Evolutionary conservation across 768 basidiomycete species (phyloP), one percentile per base, ranked within the genome.

Genomic region (Trametes maxima): DNA sequence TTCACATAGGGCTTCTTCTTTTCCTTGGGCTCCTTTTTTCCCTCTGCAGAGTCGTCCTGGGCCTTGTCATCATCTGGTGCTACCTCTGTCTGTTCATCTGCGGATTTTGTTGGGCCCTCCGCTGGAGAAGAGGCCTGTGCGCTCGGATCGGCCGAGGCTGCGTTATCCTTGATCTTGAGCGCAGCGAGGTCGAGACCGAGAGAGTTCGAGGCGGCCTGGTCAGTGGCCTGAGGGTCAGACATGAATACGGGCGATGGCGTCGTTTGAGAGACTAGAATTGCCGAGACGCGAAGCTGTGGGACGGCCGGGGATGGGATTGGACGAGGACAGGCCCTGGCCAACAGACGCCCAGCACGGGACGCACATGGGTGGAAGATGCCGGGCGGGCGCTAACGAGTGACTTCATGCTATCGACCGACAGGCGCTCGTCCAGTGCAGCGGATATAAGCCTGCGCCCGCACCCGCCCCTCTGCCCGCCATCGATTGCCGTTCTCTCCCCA

Each of bases 1-100:
- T 93, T 92, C 47, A 90, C 79, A 78, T 94, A 94, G 2, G 88
- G 88, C 64, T 82, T 85, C 74, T 84, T 86, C 76, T 85, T 85
- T 68, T 85, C 68, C 62, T 58, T 70, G 56, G 67, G 60, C 35
- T 70, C 67, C 45, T 62, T 69, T 60, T 64, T 64, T 19, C 52
- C 65, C 19, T 54, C 50, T 19, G 19, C 33, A 12, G 35, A 21
- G 28, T 44, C 43, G 25, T 40, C 16, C 16, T 56, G 33, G 14
- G 57, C 58, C 25, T 59, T 43, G 17, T 55, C 57, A 2, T 36
- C 57, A 13, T 40, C 62, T 11, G 25, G 45, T 24, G 28, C 33
- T 13, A 22, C 57, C 19, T 63, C 65, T n/a, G 59, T 53, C 44
- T 55, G 37, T 39, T 57, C 57, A 28, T 68, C 62, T 21, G 69